These are phyloP conservation scores for Trichoderma hamatum DNA, from an alignment of 2,329 filamentous ascomycete species.

Conservation along the genomic window DNA sequence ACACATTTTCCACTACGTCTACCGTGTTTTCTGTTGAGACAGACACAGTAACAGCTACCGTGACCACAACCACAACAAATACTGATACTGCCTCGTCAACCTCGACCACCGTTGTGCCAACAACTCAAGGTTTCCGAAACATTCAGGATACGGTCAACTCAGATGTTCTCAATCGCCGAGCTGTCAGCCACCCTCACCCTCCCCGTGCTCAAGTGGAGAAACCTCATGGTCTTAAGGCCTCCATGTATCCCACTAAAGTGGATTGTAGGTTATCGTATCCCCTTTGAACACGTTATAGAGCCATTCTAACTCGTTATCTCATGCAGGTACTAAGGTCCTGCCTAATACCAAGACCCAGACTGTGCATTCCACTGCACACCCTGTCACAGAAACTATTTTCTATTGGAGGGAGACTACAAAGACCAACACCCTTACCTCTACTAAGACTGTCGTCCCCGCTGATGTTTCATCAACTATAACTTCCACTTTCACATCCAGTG, in stretches of 20 bases:
- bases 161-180: neutral
- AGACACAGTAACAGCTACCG: neutral
- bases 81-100: slow-evolving; percentile 3
- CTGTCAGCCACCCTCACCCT: neutral
- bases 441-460: slow-evolving; percentile 7
- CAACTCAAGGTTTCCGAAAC: slow-evolving; percentile 6
- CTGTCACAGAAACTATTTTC: neutral
- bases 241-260: neutral
- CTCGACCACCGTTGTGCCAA: slow-evolving; percentile 16
- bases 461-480: neutral
- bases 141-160: neutral
- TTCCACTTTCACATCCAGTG: neutral
- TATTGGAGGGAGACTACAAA: neutral
- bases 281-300: neutral
- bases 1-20: neutral
- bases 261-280: neutral
- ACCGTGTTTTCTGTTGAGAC: neutral
- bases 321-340: neutral
- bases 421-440: slow-evolving; percentile 3
- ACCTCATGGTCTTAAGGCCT: neutral
- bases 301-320: neutral
- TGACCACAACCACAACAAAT: slow-evolving; percentile 5
- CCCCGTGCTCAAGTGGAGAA: neutral
- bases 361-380: neutral
- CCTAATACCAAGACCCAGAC: neutral